Evolutionary conservation across 75 land plant species (phyloP), one percentile per base, ranked within the genome.

Genomic region (Sequoia sempervirens): DNA sequence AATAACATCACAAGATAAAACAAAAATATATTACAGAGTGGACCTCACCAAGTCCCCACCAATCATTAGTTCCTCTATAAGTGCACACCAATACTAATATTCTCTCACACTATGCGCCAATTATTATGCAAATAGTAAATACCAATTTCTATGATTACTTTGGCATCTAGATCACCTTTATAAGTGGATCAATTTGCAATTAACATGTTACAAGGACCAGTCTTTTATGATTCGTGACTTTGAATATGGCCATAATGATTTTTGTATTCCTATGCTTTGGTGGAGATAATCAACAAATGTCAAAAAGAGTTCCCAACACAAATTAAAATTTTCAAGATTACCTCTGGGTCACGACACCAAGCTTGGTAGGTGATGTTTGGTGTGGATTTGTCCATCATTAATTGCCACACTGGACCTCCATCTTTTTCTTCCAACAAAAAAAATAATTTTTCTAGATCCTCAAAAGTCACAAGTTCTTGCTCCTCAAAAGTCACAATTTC

Each of bases 331-430:
- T 69, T 69, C 13, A 32, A 4, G 15, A 69, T 69, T 85, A 94
- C 99, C 96, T 89, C 90, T 76, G 93, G 93, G 14, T 97, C 99
- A 90, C 91, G 90, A n/a, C 96, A 94, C 99, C 99, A 97, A 80
- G 97, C 97, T 89, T 97, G 96, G 78, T 94, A 97, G 45, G 85
- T 30, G 93, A 97, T 90, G 87, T 91, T 95, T 45, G 93, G 83
- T 5, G 91, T 90, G 28, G 96, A 87, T 45, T 91, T 90, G 14
- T 95, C 97, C 96, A 97, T 94, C 92, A 94, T 53, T 84, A 79
- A 73, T 85, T 97, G 95, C 99, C 99, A 97, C 4, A 82, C 76
- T 23, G 86, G 82, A 13, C 95, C 97, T 73, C 94, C 97, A 87
- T 86, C 92, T 18, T 83, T 87, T 38, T 85, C 88, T 53, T 95